phyloP scores from a whole-genome alignment of 2,329 filamentous ascomycete genomes.

The Cercospora zeae-maydis region DNA sequence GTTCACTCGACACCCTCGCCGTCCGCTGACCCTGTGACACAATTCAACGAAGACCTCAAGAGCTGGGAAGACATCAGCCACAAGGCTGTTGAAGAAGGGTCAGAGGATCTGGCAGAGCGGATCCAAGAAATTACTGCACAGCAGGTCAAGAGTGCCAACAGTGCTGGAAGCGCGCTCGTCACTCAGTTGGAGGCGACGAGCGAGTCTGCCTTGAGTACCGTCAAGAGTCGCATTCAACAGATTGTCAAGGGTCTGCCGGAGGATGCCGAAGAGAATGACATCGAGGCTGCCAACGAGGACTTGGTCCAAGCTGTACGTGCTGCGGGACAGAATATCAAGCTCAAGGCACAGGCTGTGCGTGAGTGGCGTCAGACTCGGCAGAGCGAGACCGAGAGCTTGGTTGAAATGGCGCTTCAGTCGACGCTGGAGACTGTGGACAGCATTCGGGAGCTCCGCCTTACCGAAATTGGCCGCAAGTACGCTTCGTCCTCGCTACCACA shows the following conservation, averaged over 20 bases:
- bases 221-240: conserved; percentile 65
- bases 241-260: conserved; percentile 56
- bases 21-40: conserved; percentile 47
- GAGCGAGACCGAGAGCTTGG: conserved; percentile 62
- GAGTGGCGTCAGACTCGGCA: conserved; percentile 73
- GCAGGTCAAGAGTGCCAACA: conserved; percentile 62
- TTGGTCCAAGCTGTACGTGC: conserved; percentile 58
- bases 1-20: conserved; percentile 42
- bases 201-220: conserved; percentile 58
- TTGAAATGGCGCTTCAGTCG: conserved; percentile 70
- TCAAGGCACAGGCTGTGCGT: conserved; percentile 71
- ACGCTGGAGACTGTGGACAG: conserved; percentile 79
- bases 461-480: conserved; percentile 90
- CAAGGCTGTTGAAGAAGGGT: conserved; percentile 77
- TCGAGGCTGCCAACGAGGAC: conserved; percentile 52
- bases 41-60: conserved; percentile 72
- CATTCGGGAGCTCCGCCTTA: conserved; percentile 77
- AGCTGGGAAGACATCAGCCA: conserved; percentile 88
- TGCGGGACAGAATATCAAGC: conserved; percentile 70
- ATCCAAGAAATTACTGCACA: conserved; percentile 69
- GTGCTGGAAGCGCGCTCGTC: conserved; percentile 64
- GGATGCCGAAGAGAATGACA: conserved; percentile 52
- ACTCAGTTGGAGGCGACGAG: conserved; percentile 65
- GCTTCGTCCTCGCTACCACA: conserved; percentile 95
- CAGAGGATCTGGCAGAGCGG: conserved; percentile 62